Base-by-base conservation (phyloP, 148 eudicot genomes). In the Rheum nobile region DNA sequence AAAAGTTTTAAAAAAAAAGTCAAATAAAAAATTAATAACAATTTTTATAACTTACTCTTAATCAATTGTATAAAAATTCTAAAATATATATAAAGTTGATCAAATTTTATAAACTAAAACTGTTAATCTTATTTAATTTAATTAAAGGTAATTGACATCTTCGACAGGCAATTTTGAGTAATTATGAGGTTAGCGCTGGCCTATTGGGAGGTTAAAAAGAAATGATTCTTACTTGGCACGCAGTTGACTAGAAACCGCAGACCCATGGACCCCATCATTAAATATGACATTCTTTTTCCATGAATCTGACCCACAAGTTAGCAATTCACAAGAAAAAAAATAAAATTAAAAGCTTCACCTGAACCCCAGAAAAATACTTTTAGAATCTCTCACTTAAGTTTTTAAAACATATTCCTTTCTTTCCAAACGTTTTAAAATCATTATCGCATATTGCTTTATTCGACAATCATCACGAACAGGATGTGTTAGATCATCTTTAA, bases 201-300 rank as follows among this genome's bases (percentile, higher is more conserved):
- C 34, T 24, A 57, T 41, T 10, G 67, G 17, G 6, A 28, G 67
- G 13, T 24, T 24, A 26, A 26, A 24, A 55, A 10, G 34, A 57
- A 57, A 57, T 57, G 32, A 57, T 57, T 57, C 67, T 57, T 57
- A 57, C 67, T 9, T 26, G 8, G 34, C 67, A 57, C 67, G 67
- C 67, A 57, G 26, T 57, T 57, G 67, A 57, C 67, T 28, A 4
- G 32, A 28, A 26, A 57, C 34, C 17, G 2, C 67, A 57, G 22
- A 4, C 34, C 31, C 34, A 57, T 57, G 67, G 61, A 17, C 2
- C 67, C 65, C 67, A 57, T 57, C 67, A 57, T 54, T 54, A 19
- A 54, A 54, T 54, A 54, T 22, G 29, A 54, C 63, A 54, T 57
- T 57, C 34, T 57, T 57, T 26, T 1, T 57, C 34, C 67, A 57